phyloP scores from a whole-genome alignment of 176 grass and related monocot genomes.

The Eremochloa ophiuroides region DNA sequence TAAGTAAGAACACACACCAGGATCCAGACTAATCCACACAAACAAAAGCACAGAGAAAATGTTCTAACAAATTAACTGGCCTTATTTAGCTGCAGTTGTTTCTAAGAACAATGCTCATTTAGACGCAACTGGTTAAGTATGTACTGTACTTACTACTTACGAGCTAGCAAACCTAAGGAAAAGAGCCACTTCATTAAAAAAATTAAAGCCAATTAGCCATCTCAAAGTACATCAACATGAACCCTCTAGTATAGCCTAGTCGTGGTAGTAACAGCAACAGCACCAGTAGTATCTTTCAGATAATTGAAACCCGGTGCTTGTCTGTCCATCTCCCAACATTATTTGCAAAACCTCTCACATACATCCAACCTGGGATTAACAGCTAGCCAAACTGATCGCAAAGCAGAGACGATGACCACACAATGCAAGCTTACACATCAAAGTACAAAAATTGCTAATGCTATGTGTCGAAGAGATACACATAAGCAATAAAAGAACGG shows the following conservation, averaged over 20 bases:
- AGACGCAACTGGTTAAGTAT: too few relatives aligned
- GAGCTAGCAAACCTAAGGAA: constrained; percentile 22
- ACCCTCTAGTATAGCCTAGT: not conserved
- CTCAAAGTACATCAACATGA: constrained; percentile 35
- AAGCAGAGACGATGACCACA: not conserved
- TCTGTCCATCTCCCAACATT: not conserved
- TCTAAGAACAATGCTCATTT: too few relatives aligned
- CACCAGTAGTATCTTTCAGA: constrained; percentile 6
- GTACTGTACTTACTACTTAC: not conserved
- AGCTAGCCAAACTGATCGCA: not conserved
- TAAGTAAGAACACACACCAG: too few relatives aligned
- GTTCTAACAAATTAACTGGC: too few relatives aligned
- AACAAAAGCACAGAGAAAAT: too few relatives aligned
- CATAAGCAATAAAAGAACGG: too few relatives aligned
- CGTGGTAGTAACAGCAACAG: not conserved
- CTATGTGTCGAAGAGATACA: too few relatives aligned
- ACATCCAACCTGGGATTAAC: constrained; percentile 25
- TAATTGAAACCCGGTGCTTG: constrained; percentile 12
- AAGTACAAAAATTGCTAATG: not conserved
- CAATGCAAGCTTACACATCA: constrained; percentile 14
- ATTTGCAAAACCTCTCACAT: constrained; percentile 36
- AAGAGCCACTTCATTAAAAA: constrained; percentile 39
- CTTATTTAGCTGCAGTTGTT: too few relatives aligned
- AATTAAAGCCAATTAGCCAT: constrained; percentile 19
- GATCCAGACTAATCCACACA: too few relatives aligned